Percentiles rank a stretch among this genome's conserved stretches.
These are phyloP conservation scores for Clitocybe nebularis DNA, from an alignment of 1,284 basidiomycete genomes.

Conservation along the genomic window DNA sequence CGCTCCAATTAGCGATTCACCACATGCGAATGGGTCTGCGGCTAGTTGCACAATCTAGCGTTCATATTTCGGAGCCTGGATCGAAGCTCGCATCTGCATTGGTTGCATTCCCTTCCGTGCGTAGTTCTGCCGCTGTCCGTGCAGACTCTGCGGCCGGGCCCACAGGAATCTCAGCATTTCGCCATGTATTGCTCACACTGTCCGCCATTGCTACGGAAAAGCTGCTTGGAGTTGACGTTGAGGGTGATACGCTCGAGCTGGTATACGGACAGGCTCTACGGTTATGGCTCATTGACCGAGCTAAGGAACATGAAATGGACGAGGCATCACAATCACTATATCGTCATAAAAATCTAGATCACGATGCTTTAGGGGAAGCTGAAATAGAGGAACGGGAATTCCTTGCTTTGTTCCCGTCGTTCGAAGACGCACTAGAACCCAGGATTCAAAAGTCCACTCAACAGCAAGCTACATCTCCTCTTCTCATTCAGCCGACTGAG, in stretches of 20 bases:
- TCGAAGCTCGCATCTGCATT: conserved; percentile 31
- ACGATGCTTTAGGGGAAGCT: conserved; percentile 64
- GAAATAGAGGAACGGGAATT: conserved; percentile 84
- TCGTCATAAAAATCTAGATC: conserved; percentile 59
- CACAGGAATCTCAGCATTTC: conserved; percentile 26
- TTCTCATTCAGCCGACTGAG: conserved; percentile 24
- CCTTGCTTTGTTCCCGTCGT: conserved; percentile 79
- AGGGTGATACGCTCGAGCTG: conserved; percentile 33
- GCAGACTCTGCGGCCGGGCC: conserved; percentile 20
- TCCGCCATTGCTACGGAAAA: conserved; percentile 47
- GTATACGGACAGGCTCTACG: conserved; percentile 73
- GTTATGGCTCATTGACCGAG: conserved; percentile 82
- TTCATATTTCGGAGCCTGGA: conserved; percentile 7
- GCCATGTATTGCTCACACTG: conserved; percentile 47
- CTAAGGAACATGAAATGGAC: conserved; percentile 63
- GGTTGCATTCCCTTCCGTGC: conserved; percentile 53
- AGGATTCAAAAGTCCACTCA: conserved; percentile 12
- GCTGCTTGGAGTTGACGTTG: conserved; percentile 29
- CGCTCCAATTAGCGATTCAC: conserved; percentile 63
- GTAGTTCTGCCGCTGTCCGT: conserved; percentile 35
- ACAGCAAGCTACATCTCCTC: conserved; percentile 11
- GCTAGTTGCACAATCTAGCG: conserved; percentile 36
- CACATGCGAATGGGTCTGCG: conserved; percentile 78
- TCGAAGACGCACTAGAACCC: conserved; percentile 56
- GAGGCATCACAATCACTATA: conserved; percentile 78